Evolutionary conservation across 176 grass and related monocot genomes (phyloP), one percentile per base, ranked within the genome.

Genomic region (Avena eriantha): DNA sequence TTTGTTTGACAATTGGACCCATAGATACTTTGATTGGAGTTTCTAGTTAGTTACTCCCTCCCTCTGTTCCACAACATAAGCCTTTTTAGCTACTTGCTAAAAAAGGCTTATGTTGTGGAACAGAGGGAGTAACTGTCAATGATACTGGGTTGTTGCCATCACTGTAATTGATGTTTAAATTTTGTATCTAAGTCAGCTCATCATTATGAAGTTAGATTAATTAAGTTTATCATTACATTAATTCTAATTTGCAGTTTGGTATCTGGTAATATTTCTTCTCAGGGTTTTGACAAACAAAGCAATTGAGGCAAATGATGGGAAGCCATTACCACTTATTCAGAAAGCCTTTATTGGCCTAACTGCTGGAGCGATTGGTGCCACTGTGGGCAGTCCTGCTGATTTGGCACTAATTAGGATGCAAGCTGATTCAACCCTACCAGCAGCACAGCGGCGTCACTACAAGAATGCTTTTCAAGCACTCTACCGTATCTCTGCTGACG

Each of bases 211-310:
- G 13, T 23, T 67, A 21, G 19, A 36, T 76, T 57, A 22, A 45
- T 23, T 35, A 12, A 43, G 14, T 51, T 35, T 46, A 50, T 78
- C 22, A 21, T 36, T 78, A 12, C 11, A 15, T 35, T 12, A 6
- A 47, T 81, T 24, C 29, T 4, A 49, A 35, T 67, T 60, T n/a
- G 68, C 19, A 57, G 43, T 22, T 35, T 23, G 18, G 4, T 81
- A 69, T 67, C 10, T 61, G 12, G 21, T 24, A 8, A 61, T 78
- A 2, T 84, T 26, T 70, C 84, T 81, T 70, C 19, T 88, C 80
- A 99, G 97, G 92, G 94, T 99, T 48, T 85, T 99, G 71, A 99
- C 97, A 79, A 99, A 93, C 82, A 99, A 99, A 94, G 97, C 97
- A 85, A 36, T 99, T 36, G 97, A 99, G 71, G 91, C 93, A 39